Conservation (phyloP, 306 rosid species). For the Cyamopsis tetragonoloba region DNA sequence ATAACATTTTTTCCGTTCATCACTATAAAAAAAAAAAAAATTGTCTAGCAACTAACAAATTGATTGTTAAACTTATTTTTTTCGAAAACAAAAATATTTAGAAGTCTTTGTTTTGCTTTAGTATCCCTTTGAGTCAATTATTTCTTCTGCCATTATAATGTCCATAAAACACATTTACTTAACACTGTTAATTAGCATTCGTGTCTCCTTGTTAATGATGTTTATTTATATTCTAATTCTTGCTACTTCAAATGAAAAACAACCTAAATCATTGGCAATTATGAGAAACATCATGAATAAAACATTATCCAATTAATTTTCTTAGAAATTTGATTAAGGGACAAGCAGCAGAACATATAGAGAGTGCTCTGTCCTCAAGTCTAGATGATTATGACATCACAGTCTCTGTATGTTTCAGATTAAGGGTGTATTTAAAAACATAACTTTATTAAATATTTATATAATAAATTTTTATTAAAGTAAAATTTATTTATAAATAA, state of each 20-base stretch:
- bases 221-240: not conserved
- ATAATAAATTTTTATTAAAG: too few species aligned
- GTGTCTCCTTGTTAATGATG: conserved; percentile 14
- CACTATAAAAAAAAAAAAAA: too few species aligned
- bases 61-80: too few species aligned
- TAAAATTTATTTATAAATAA: too few species aligned
- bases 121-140: not conserved
- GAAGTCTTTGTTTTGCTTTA: conserved; percentile 8
- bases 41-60: too few species aligned
- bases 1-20: not conserved
- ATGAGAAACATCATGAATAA: conserved; percentile 24
- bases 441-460: too few species aligned
- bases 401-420: too few species aligned
- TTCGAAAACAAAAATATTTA: too few species aligned
- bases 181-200: conserved; percentile 11
- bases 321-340: conserved; percentile 2
- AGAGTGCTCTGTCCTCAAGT: not conserved
- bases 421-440: too few species aligned
- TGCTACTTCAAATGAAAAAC: not conserved
- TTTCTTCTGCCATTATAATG: not conserved
- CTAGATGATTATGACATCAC: not conserved
- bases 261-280: conserved; percentile 28
- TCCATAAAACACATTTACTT: not conserved
- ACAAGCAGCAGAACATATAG: not conserved
- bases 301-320: conserved; percentile 12